Conservation (phyloP, 306 rosid genomes). For the Malus fusca region DNA sequence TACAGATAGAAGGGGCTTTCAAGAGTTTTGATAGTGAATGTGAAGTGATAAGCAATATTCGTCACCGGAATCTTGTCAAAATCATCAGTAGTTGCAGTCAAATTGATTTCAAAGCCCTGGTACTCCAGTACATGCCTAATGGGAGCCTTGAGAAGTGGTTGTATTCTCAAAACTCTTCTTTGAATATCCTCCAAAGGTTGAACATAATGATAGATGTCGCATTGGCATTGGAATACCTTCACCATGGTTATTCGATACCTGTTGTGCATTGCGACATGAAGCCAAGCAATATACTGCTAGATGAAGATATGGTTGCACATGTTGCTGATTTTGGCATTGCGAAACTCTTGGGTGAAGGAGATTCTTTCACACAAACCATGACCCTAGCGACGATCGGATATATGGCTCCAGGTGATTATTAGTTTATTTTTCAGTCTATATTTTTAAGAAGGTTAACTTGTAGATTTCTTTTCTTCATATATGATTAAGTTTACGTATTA, state of each 20-base stretch:
- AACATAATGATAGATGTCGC: background rate
- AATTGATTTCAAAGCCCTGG: constrained; percentile 17
- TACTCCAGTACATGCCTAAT: constrained; percentile 14
- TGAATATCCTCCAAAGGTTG: constrained; percentile 2
- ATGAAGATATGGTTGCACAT: no score
- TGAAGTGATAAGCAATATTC: background rate
- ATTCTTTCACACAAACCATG: constrained; percentile 8
- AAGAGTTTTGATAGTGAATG: constrained; percentile 10
- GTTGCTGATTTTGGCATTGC: constrained; percentile 27
- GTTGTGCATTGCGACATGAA: constrained; percentile 25
- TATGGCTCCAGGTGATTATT: constrained; percentile 33
- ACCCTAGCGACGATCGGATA: constrained; percentile 35
- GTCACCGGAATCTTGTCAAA: constrained; percentile 11
- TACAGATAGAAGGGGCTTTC: background rate
- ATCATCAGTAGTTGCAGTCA: constrained; percentile 8
- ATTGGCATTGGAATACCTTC: constrained; percentile 28
- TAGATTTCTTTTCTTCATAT: background rate
- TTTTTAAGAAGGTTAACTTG: no score
- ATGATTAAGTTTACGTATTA: no score
- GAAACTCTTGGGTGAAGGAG: constrained; percentile 30
- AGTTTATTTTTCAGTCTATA: background rate
- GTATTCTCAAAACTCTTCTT: background rate
- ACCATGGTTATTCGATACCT: constrained; percentile 20
- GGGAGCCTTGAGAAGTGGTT: constrained; percentile 19
- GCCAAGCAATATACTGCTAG: no score